These are phyloP conservation scores for Coemansia sp. DNA, from an alignment of 192 early-diverging fungal species.

Conservation along the genomic window DNA sequence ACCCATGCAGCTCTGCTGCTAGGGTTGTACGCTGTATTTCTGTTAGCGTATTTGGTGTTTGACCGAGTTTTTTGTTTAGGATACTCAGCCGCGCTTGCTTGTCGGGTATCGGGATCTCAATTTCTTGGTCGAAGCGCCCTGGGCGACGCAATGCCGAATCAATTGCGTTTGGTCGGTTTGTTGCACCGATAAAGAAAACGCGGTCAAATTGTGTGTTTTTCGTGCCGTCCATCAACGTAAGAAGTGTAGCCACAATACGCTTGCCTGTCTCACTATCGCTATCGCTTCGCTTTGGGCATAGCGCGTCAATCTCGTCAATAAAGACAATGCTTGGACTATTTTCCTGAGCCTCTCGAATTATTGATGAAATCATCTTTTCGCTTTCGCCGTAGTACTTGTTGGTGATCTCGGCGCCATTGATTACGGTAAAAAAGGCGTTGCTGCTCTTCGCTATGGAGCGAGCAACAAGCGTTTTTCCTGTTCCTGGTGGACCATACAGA, in stretches of 20 bases:
- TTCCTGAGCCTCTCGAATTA: conserved; percentile 71
- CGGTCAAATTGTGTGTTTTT: conserved; percentile 16
- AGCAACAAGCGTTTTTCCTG: conserved; percentile 95
- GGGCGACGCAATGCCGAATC: conserved; percentile 91
- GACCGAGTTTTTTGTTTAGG: conserved; percentile 63
- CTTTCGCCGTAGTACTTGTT: conserved; percentile 93
- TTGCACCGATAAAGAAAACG: conserved; percentile 84
- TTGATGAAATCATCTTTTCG: conserved; percentile 74
- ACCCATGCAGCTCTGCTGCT: conserved; percentile 80
- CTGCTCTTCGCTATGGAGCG: conserved; percentile 81
- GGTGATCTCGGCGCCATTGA: conserved; percentile 91
- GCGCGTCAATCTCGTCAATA: conserved; percentile 92
- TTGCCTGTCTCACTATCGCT: conserved; percentile 80
- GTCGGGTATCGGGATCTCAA: conserved; percentile 93
- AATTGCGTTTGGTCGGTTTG: conserved; percentile 85
- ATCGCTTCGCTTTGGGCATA: conserved; percentile 86
- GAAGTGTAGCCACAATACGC: conserved; percentile 88
- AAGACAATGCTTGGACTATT: conserved; percentile 83
- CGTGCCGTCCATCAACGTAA: conserved; percentile 91
- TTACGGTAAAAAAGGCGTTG: conserved; percentile 67
- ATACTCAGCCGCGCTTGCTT: conserved; percentile 69
- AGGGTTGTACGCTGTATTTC: conserved; percentile 58
- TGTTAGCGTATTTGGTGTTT: conserved; percentile 69
- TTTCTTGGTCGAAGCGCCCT: conserved; percentile 91
- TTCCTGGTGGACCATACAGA: conserved; percentile 90